These are phyloP conservation scores for Vanrija pseudolonga DNA, from an alignment of 1,284 basidiomycete species.

Conservation along the genomic window DNA sequence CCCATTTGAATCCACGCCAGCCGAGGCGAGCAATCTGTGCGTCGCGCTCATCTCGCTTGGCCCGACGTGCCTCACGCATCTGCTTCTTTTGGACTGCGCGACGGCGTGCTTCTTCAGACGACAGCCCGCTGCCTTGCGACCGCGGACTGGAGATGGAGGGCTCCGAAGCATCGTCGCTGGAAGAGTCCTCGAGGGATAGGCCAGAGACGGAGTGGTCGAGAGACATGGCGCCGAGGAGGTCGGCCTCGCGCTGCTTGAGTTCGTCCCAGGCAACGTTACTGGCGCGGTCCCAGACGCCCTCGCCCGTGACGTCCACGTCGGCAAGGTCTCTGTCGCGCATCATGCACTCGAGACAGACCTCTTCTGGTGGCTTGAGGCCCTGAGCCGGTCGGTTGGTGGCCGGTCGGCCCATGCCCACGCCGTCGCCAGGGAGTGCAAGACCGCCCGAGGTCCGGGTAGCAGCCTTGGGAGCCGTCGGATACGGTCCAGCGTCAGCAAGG, in stretches of 20 bases:
- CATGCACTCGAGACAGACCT: constrained; percentile 94
- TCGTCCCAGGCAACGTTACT: constrained; percentile 82
- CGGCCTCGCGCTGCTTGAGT: constrained; percentile 64
- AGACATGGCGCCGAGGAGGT: constrained; percentile 22
- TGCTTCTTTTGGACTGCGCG: constrained; percentile 7
- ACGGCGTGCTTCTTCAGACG: constrained; percentile 1
- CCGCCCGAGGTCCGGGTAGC: too few relatives aligned
- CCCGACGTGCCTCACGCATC: constrained; percentile 13
- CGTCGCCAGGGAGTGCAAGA: not conserved
- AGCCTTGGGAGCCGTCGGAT: constrained; percentile 18
- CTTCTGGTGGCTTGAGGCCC: constrained; percentile 48
- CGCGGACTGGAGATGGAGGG: constrained; percentile 8
- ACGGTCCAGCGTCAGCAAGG: constrained; percentile 42
- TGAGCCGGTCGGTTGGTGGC: not conserved
- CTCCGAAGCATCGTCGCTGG: constrained; percentile 1
- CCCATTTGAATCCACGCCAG: constrained; percentile 47
- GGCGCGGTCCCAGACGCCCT: constrained; percentile 85
- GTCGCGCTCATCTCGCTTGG: constrained; percentile 22
- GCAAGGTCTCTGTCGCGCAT: constrained; percentile 99
- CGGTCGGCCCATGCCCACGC: not conserved
- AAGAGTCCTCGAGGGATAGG: constrained; percentile 8
- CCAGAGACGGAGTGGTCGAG: constrained; percentile 6
- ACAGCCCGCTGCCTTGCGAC: constrained; percentile 2
- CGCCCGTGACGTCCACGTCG: constrained; percentile 81
- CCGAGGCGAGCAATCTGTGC: constrained; percentile 30